phyloP scores from a whole-genome alignment of 352 stramenopile genomes.

The Globisporangium nunn region DNA sequence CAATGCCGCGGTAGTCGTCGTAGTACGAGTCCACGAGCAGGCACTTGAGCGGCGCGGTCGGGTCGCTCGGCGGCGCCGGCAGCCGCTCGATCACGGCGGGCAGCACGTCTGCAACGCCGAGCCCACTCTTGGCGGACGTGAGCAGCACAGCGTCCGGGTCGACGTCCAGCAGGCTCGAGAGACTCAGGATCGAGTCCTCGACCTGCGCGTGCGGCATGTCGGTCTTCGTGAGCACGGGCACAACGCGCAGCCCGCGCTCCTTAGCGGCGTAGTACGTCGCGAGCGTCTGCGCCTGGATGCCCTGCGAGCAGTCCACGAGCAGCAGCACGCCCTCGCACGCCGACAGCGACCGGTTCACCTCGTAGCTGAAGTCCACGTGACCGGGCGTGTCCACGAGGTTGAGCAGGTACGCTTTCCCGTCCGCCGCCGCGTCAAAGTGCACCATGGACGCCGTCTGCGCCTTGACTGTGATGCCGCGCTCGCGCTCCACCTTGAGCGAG shows the following conservation, averaged over 20 bases:
- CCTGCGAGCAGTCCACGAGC: conserved; percentile 96
- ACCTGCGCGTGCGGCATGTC: conserved; percentile 96
- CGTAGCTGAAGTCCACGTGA: conserved; percentile 98
- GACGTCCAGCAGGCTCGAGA: conserved; percentile 77
- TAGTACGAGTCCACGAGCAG: conserved; percentile 98
- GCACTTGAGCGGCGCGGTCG: conserved; percentile 77
- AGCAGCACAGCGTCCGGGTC: conserved; percentile 93
- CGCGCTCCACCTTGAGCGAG: conserved; percentile 93
- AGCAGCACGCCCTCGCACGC: conserved; percentile 97
- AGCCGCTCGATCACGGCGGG: conserved; percentile 77
- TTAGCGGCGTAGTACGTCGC: conserved; percentile 95
- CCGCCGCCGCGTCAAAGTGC: conserved; percentile 52
- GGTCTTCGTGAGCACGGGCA: conserved; percentile 97
- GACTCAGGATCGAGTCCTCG: conserved; percentile 76
- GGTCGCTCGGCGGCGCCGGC: conserved; percentile 36
- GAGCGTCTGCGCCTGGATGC: conserved; percentile 97
- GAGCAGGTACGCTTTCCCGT: conserved; percentile 86
- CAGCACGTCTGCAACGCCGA: conserved; percentile 84
- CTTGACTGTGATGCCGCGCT: conserved; percentile 99
- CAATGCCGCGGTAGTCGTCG: conserved; percentile 91
- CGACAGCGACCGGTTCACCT: conserved; percentile 94
- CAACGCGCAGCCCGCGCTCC: conserved; percentile 94
- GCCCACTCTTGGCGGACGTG: conserved; percentile 93
- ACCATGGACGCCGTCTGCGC: conserved; percentile 96
- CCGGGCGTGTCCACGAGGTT: conserved; percentile 97